These are phyloP conservation scores for Tolypocladium album DNA, from an alignment of 2,329 filamentous ascomycete species.

Conservation along the genomic window DNA sequence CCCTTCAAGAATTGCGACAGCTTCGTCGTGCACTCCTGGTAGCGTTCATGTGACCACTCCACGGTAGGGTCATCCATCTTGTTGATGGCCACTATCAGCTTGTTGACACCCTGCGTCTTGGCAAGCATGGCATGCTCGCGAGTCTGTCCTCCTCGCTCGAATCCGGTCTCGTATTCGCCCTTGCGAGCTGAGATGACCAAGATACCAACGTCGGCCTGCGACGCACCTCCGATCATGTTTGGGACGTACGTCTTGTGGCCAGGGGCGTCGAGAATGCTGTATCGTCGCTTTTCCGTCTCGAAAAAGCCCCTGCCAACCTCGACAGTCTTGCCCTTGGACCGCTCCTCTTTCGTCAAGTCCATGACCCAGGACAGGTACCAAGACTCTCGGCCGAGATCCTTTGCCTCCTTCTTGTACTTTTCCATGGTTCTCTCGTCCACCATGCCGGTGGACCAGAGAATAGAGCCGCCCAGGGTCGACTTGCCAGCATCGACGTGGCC, in stretches of 20 bases:
- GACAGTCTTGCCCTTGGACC: conserved; percentile 93
- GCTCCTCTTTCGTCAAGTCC: conserved; percentile 93
- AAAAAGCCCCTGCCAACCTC: conserved; percentile 95
- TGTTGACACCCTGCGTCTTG: conserved; percentile 97
- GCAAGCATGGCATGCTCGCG: conserved; percentile 96
- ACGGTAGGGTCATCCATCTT: conserved; percentile 99
- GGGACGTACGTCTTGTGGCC: conserved; percentile 98
- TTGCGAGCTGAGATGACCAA: conserved; percentile 94
- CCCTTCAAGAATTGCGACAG: conserved; percentile 80
- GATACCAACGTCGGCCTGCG: conserved; percentile 87
- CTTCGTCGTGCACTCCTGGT: conserved; percentile 87
- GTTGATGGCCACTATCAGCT: conserved; percentile 89
- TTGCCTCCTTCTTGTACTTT: conserved; percentile 94
- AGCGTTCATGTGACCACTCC: conserved; percentile 87
- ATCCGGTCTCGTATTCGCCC: conserved; percentile 97
- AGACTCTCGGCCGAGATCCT: conserved; percentile 90
- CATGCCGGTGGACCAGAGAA: conserved; percentile 92
- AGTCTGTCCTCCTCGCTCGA: conserved; percentile 92
- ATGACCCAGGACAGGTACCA: conserved; percentile 99
- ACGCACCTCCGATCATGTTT: conserved; percentile 94
- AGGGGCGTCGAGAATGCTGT: conserved; percentile 93
- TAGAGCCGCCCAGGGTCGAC: conserved; percentile 87
- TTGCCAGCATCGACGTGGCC: conserved; percentile 98
- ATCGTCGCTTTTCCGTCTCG: conserved; percentile 90
- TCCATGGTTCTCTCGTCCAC: conserved; percentile 98